Evolutionary conservation across 2,329 filamentous ascomycete species (phyloP).

Genomic region (Cytospora leucostoma): DNA sequence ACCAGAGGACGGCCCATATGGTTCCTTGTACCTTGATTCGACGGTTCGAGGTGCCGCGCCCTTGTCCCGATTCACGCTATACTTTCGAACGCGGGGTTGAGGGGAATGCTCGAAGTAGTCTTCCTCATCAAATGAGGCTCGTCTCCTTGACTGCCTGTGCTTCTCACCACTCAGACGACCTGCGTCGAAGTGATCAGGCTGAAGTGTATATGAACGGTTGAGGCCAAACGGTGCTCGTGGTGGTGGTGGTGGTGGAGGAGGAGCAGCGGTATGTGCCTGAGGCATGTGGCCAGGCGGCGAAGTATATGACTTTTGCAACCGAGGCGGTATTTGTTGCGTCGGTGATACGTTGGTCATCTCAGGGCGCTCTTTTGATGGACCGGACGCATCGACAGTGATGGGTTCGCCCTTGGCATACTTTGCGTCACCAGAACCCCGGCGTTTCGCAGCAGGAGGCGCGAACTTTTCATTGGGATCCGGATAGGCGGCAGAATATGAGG

Average conservation of each 20-base stretch:
- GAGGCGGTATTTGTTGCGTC: constrained; percentile 30
- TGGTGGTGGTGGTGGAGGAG: constrained; percentile 19
- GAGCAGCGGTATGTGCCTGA: constrained; percentile 10
- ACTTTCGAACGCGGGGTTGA: constrained; percentile 8
- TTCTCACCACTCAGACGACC: constrained; percentile 16
- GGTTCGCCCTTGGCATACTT: constrained; percentile 21
- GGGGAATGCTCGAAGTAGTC: constrained; percentile 12
- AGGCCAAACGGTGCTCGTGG: constrained; percentile 22
- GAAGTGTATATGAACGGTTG: constrained; percentile 30
- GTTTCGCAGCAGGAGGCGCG: neutral
- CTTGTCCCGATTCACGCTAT: constrained; percentile 11
- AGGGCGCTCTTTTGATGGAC: constrained; percentile 8
- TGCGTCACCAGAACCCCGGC: constrained; percentile 29
- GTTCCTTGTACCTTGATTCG: constrained; percentile 18
- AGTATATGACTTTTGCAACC: constrained; percentile 34
- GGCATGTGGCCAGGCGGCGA: constrained; percentile 29
- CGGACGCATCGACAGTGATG: constrained; percentile 12
- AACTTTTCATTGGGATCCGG: constrained; percentile 27
- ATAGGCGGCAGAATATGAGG: constrained; percentile 23
- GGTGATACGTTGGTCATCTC: constrained; percentile 29
- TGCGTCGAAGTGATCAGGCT: constrained; percentile 20
- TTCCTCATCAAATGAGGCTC: constrained; percentile 28
- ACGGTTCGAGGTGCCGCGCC: constrained; percentile 12
- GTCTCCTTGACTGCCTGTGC: constrained; percentile 23
- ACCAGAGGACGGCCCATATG: constrained; percentile 6